Conservation (phyloP, 768 basidiomycete species). For the Sutorius australiensis region DNA sequence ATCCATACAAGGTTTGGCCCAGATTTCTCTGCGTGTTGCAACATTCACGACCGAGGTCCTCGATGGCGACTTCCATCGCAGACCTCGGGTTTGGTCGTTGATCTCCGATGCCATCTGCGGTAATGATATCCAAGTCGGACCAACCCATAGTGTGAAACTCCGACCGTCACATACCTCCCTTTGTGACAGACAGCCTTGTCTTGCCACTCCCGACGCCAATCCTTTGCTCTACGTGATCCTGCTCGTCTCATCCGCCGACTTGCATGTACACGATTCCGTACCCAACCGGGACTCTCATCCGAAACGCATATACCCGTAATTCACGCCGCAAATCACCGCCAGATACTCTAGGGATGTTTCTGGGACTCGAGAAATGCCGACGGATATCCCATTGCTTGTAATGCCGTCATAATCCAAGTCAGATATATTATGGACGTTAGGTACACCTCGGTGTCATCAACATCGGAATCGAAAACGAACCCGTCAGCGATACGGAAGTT, state of each 20-base stretch:
- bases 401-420: constrained; percentile 2
- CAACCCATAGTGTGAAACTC: constrained; percentile 4
- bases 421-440: background rate
- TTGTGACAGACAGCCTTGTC: background rate
- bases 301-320: background rate
- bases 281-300: too few species aligned
- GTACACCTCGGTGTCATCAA: background rate
- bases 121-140: background rate
- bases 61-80: constrained; percentile 1
- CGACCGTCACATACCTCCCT: constrained; percentile 12
- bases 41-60: constrained; percentile 7
- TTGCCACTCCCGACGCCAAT: constrained; percentile 2
- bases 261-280: background rate
- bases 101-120: constrained; percentile 17
- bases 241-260: background rate
- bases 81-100: constrained; percentile 12
- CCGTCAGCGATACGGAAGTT: background rate
- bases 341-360: background rate
- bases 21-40: background rate
- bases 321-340: constrained; percentile 4
- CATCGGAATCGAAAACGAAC: background rate
- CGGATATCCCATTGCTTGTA: background rate
- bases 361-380: background rate
- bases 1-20: constrained; percentile 10
- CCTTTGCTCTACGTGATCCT: background rate